phyloP scores from a whole-genome alignment of 2,329 filamentous ascomycete species.

The Phyllosticta citrichinensis region DNA sequence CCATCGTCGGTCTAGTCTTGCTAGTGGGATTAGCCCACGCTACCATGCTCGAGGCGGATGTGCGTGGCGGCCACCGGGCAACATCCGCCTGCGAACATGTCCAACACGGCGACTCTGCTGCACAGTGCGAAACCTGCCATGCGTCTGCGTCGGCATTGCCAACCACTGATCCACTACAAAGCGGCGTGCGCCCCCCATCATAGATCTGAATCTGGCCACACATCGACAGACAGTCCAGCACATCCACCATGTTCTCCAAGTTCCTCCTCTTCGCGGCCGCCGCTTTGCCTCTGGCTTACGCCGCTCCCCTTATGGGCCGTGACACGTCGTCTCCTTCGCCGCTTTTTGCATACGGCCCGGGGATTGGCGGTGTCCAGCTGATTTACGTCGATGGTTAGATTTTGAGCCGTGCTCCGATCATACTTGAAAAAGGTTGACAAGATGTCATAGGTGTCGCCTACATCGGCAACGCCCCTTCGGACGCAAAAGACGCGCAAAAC shows the following conservation, averaged over 20 bases:
- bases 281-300: not conserved
- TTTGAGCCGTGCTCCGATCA: not conserved
- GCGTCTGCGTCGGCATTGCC: not conserved
- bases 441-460: not conserved
- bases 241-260: not conserved
- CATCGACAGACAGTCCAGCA: not conserved
- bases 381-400: constrained; percentile 1
- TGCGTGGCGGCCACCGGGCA: not conserved
- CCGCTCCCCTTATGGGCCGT: not conserved
- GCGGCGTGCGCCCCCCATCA: not conserved
- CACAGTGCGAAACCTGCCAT: not conserved
- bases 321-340: not conserved
- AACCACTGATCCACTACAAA: not conserved
- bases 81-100: not conserved
- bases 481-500: not conserved
- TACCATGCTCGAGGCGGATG: not conserved
- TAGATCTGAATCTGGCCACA: not conserved
- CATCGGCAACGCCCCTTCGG: not conserved
- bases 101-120: not conserved
- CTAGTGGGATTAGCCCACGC: not conserved
- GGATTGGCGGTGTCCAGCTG: not conserved
- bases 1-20: not conserved
- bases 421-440: not conserved
- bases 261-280: not conserved
- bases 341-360: not conserved